Evolutionary conservation across 805 yeast genomes (phyloP).

Genomic region (Kockiozyma suomiensis): DNA sequence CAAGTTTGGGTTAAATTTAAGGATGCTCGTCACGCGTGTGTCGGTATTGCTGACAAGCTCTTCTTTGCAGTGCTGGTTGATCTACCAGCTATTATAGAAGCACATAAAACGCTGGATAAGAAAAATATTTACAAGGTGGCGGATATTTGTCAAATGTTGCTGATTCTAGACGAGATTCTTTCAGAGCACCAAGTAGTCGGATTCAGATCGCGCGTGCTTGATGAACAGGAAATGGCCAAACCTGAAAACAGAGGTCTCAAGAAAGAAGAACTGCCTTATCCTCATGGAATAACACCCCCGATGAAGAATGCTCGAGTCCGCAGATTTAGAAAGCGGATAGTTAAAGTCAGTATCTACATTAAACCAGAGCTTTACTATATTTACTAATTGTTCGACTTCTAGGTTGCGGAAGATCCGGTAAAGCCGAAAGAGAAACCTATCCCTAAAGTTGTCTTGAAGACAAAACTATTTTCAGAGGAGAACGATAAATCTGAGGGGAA

Average conservation of each 20-base stretch:
- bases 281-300: constrained; percentile 86
- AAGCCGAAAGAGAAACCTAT: constrained; percentile 24
- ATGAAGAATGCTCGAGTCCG: constrained; percentile 68
- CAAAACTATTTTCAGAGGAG: constrained; percentile 11
- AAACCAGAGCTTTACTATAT: constrained; percentile 35
- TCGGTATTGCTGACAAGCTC: constrained; percentile 65
- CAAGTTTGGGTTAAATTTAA: constrained; percentile 79
- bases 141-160: constrained; percentile 81
- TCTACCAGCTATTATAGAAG: constrained; percentile 83
- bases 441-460: constrained; percentile 27
- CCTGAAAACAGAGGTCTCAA: constrained; percentile 24
- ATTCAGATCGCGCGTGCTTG: constrained; percentile 36
- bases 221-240: constrained; percentile 36
- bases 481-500: constrained; percentile 31
- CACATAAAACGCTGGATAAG: constrained; percentile 83
- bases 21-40: constrained; percentile 76
- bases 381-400: neutral
- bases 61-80: constrained; percentile 88
- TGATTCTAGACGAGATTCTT: constrained; percentile 63
- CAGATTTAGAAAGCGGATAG: constrained; percentile 70
- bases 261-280: constrained; percentile 44
- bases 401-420: constrained; percentile 10
- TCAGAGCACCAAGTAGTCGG: constrained; percentile 48
- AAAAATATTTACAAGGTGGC: constrained; percentile 85
- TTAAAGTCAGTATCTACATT: constrained; percentile 66